A percentile compares a stretch with the other conserved stretches of the same genome.
Evolutionary conservation across 2,329 filamentous ascomycete species (phyloP).

Genomic region (Xylariaceae sp.): DNA sequence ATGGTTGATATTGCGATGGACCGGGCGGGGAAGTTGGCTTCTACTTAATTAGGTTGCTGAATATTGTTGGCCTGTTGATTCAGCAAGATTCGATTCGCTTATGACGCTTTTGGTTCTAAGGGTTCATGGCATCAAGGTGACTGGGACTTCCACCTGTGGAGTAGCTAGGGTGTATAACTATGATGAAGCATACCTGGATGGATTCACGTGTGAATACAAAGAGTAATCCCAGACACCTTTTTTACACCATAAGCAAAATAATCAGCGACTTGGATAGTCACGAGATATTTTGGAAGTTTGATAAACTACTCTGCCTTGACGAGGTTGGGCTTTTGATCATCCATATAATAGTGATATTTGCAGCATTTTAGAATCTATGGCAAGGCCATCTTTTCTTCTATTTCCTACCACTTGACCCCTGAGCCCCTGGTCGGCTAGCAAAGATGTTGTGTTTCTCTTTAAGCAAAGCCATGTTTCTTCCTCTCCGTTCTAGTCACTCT

Average conservation of each 20-base stretch:
- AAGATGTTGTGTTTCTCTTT: not conserved
- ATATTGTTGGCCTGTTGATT: not conserved
- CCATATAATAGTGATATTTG: not conserved
- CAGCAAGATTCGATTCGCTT: too few relatives aligned
- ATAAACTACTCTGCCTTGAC: too few relatives aligned
- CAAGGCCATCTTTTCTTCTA: not conserved
- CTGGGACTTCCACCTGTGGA: too few relatives aligned
- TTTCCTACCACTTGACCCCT: not conserved
- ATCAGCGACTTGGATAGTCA: too few relatives aligned
- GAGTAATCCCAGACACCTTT: not conserved
- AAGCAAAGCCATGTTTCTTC: not conserved
- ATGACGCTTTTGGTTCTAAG: too few relatives aligned
- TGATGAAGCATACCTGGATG: not conserved
- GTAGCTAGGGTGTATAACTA: too few relatives aligned
- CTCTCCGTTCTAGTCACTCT: not conserved
- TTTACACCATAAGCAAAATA: too few relatives aligned
- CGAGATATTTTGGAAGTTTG: too few relatives aligned
- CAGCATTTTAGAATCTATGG: too few relatives aligned
- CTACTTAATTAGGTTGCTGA: slow-evolving; percentile 19
- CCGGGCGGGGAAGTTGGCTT: slow-evolving; percentile 68
- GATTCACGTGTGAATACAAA: not conserved
- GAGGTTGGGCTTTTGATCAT: not conserved
- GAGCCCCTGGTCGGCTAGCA: not conserved
- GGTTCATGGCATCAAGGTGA: too few relatives aligned
- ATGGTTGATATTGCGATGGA: slow-evolving; percentile 93